phyloP scores from a whole-genome alignment of 768 basidiomycete genomes.

The Tephrocybe sp. region DNA sequence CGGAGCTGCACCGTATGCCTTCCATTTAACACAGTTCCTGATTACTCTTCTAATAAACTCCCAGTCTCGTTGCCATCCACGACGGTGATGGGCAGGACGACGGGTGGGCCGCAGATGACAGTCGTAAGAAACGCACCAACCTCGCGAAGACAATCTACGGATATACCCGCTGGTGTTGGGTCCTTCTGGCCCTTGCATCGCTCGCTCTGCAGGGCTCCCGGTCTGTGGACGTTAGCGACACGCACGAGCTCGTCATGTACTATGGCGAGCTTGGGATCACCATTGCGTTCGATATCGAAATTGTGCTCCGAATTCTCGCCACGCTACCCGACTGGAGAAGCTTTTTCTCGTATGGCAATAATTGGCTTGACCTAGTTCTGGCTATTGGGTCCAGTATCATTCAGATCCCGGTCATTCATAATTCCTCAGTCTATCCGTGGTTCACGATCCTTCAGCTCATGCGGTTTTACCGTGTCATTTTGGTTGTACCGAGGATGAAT shows the following conservation, averaged over 20 bases:
- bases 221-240: conserved; percentile 45
- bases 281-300: conserved; percentile 85
- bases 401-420: conserved; percentile 76
- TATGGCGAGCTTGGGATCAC: conserved; percentile 78
- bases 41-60: neutral
- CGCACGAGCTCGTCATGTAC: conserved; percentile 51
- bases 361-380: conserved; percentile 75
- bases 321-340: conserved; percentile 80
- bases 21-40: neutral
- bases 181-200: conserved; percentile 69
- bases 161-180: conserved; percentile 71
- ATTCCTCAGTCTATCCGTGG: conserved; percentile 77
- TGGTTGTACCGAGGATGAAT: conserved; percentile 91
- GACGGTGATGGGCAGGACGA: conserved; percentile 71
- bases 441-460: conserved; percentile 83
- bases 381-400: conserved; percentile 78
- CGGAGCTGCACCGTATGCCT: conserved; percentile 72
- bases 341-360: conserved; percentile 66
- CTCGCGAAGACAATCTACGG: conserved; percentile 54
- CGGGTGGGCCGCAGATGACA: conserved; percentile 52
- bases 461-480: conserved; percentile 90
- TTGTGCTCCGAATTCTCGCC: conserved; percentile 69
- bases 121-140: conserved; percentile 44
- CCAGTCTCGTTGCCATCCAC: conserved; percentile 34
- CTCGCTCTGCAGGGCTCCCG: conserved; percentile 73